Conservation (phyloP, 2,329 filamentous ascomycete species). For the Mycosphaerella arachidis region DNA sequence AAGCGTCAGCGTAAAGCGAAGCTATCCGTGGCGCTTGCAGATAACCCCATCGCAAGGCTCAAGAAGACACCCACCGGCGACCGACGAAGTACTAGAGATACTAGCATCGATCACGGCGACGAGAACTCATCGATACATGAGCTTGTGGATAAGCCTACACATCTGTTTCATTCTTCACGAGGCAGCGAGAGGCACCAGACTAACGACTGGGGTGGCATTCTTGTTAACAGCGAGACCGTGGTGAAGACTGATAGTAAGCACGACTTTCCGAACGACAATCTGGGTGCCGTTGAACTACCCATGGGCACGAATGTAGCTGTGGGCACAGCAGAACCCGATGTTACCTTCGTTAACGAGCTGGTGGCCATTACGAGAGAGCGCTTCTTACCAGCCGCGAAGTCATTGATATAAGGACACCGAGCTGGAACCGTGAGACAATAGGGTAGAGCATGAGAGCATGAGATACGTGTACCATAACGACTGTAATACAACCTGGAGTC, state of each 20-base stretch:
- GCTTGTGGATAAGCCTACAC: conserved; percentile 26
- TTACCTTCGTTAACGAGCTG: conserved; percentile 39
- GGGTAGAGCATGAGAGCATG: background rate
- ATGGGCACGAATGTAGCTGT: conserved; percentile 28
- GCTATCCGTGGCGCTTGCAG: background rate
- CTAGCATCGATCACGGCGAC: conserved; percentile 11
- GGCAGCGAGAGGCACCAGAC: conserved; percentile 2
- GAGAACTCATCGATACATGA: conserved; percentile 24
- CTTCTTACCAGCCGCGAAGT: conserved; percentile 21
- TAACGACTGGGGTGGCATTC: conserved; percentile 33
- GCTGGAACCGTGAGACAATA: too few species aligned
- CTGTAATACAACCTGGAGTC: background rate
- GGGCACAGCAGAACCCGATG: conserved; percentile 36
- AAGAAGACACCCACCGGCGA: conserved; percentile 3
- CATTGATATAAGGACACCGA: background rate
- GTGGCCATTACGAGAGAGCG: conserved; percentile 29
- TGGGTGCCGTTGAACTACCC: conserved; percentile 24
- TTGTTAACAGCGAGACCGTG: conserved; percentile 35
- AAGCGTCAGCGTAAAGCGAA: background rate
- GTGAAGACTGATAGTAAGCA: conserved; percentile 29
- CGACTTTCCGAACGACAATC: conserved; percentile 20
- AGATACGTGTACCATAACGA: background rate
- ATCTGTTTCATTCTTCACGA: conserved; percentile 17
- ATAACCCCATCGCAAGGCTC: conserved; percentile 8
- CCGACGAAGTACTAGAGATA: conserved; percentile 8